Evolutionary conservation across 2,329 filamentous ascomycete species (phyloP).

Genomic region (Epichloe scottii): DNA sequence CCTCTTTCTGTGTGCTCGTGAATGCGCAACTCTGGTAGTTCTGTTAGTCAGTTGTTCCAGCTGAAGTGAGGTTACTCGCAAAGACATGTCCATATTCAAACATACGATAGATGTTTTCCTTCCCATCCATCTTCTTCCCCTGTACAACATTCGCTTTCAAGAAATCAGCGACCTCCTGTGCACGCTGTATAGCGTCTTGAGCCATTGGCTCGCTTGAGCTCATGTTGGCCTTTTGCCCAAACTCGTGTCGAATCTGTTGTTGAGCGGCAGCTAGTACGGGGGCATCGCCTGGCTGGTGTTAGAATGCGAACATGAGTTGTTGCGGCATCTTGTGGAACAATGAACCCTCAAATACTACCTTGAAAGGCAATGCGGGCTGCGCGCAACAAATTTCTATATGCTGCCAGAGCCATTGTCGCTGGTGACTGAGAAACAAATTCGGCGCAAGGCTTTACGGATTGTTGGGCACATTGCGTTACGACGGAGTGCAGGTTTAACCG

Average conservation of each 20-base stretch:
- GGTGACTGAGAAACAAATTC: background rate
- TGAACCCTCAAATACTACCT: slow-evolving; percentile 47
- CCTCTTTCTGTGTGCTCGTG: slow-evolving; percentile 85
- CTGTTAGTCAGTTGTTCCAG: slow-evolving; percentile 3
- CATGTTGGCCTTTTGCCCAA: slow-evolving; percentile 54
- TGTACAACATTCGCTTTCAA: slow-evolving; percentile 81
- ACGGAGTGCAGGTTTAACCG: slow-evolving; percentile 14
- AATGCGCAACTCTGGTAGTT: slow-evolving; percentile 60
- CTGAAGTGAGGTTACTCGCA: background rate
- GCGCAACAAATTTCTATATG: slow-evolving; percentile 72
- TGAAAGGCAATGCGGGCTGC: slow-evolving; percentile 73
- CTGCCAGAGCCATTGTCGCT: slow-evolving; percentile 50
- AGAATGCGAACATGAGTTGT: background rate
- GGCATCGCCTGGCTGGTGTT: slow-evolving; percentile 47
- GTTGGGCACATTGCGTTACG: background rate
- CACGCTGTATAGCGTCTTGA: slow-evolving; percentile 58
- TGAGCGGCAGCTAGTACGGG: slow-evolving; percentile 58
- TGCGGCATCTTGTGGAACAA: background rate
- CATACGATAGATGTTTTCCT: slow-evolving; percentile 47
- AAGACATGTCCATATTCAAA: slow-evolving; percentile 8
- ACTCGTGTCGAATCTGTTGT: slow-evolving; percentile 57
- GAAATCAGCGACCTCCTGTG: slow-evolving; percentile 70
- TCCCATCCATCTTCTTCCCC: slow-evolving; percentile 41
- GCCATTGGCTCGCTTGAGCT: slow-evolving; percentile 45
- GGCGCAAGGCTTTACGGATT: background rate